These are phyloP conservation scores for Aspergillus carlsbadensis DNA, from an alignment of 495 filamentous ascomycete species.

Conservation along the genomic window DNA sequence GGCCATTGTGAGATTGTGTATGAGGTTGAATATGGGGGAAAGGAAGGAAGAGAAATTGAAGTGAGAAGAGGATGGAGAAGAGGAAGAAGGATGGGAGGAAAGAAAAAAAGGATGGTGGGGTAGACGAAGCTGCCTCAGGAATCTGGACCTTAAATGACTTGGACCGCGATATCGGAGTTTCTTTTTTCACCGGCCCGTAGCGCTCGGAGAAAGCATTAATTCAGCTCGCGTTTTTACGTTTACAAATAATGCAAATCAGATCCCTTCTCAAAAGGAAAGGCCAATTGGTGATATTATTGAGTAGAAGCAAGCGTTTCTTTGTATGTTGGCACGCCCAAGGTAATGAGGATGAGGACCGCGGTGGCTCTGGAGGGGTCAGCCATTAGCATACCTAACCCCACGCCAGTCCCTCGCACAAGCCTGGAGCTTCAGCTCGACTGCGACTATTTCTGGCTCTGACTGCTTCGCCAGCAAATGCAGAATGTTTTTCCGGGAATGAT, in stretches of 20 bases:
- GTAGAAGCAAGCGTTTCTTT: not conserved
- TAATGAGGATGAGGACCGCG: constrained; percentile 19
- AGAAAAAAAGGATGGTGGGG: constrained; percentile 14
- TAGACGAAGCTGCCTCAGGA: constrained; percentile 22
- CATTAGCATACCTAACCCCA: not conserved
- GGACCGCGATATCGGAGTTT: constrained; percentile 22
- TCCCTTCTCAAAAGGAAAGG: not conserved
- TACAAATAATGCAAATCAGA: not conserved
- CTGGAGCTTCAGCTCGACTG: not conserved
- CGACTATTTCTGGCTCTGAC: no score
- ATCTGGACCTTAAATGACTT: constrained; percentile 7
- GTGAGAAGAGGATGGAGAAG: constrained; percentile 17
- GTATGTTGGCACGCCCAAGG: not conserved
- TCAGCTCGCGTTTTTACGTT: not conserved
- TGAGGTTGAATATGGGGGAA: constrained; percentile 16
- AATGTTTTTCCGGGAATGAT: no score
- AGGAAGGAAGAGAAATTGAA: constrained; percentile 12
- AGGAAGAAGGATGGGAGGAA: constrained; percentile 5
- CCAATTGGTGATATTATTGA: not conserved
- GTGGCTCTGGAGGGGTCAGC: constrained; percentile 14
- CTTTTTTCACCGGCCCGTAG: not conserved
- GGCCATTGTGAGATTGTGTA: constrained; percentile 43
- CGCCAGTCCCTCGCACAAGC: not conserved
- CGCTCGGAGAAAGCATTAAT: not conserved
- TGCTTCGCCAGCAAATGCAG: no score